phyloP scores from a whole-genome alignment of 2,329 filamentous ascomycete species.

The Cytospora leucostoma region DNA sequence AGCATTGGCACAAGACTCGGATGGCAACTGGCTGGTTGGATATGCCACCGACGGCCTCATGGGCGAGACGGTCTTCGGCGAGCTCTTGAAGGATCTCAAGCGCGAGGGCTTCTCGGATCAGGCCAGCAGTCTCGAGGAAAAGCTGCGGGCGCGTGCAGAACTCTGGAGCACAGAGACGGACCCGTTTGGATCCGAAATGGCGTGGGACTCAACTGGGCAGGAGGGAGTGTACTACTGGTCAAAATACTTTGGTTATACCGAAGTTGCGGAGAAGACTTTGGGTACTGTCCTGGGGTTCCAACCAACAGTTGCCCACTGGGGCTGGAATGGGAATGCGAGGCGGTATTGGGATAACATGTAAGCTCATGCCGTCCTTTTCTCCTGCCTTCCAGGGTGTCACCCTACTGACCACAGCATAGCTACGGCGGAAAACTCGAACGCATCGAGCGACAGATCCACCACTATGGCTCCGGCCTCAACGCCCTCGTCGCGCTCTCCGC shows the following conservation, averaged over 20 bases:
- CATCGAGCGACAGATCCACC: constrained; percentile 57
- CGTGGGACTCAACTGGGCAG: constrained; percentile 64
- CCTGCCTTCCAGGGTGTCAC: neutral
- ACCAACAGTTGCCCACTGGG: constrained; percentile 62
- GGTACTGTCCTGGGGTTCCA: constrained; percentile 57
- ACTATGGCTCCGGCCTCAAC: constrained; percentile 62
- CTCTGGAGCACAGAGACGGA: constrained; percentile 53
- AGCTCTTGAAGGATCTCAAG: constrained; percentile 53
- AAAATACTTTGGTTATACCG: constrained; percentile 53
- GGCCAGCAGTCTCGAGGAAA: constrained; percentile 42
- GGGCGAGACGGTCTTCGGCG: constrained; percentile 60
- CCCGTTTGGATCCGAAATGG: constrained; percentile 62
- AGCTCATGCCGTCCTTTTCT: constrained; percentile 27
- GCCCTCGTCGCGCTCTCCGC: constrained; percentile 54
- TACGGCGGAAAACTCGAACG: constrained; percentile 46
- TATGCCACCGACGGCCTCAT: constrained; percentile 55
- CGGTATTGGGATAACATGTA: constrained; percentile 62
- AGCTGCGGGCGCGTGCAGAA: constrained; percentile 52
- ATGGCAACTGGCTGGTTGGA: constrained; percentile 32
- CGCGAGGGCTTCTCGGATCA: constrained; percentile 47
- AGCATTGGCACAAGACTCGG: constrained; percentile 38
- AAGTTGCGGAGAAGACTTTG: constrained; percentile 51
- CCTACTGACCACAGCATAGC: constrained; percentile 29
- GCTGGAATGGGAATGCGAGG: constrained; percentile 62
- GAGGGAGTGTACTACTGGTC: constrained; percentile 64